A percentile compares a stretch with the other conserved stretches of the same genome.
Evolutionary conservation across 495 filamentous ascomycete species (phyloP).

Genomic region (Platismatia glauca): DNA sequence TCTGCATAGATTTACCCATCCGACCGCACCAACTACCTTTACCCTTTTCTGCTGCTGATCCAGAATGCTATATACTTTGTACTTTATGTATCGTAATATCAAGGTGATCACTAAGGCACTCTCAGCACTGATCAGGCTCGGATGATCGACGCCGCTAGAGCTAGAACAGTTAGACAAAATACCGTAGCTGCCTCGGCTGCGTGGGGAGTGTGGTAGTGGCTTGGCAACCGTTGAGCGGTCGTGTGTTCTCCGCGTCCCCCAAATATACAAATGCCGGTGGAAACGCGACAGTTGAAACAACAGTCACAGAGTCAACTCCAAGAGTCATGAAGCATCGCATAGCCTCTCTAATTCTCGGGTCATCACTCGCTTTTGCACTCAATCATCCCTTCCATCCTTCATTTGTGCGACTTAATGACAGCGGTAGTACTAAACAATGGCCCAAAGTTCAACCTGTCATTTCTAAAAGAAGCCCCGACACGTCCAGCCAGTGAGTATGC

Average conservation of each 20-base stretch:
- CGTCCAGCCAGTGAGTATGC: neutral
- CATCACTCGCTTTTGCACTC: neutral
- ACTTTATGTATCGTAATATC: no score
- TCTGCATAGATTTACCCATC: no score
- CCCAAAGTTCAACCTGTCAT: conserved; percentile 5
- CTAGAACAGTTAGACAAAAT: neutral
- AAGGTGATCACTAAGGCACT: no score
- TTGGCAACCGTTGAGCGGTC: neutral
- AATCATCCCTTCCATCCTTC: neutral
- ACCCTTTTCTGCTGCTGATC: no score
- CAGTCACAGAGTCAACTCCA: no score
- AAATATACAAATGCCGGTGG: no score
- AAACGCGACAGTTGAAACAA: no score
- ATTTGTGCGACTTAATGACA: conserved; percentile 11
- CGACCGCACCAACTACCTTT: no score
- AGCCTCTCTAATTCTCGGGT: neutral
- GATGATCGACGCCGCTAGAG: neutral
- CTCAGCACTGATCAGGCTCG: no score
- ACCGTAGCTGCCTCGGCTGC: no score
- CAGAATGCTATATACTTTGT: no score
- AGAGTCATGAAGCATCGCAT: conserved; percentile 5
- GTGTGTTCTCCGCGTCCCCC: no score
- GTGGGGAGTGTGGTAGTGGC: neutral
- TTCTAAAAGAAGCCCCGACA: neutral
- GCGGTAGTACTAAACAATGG: conserved; percentile 15